Evolutionary conservation across 192 early-diverging fungal genomes (phyloP).

Genomic region (Mortierella antarctica): DNA sequence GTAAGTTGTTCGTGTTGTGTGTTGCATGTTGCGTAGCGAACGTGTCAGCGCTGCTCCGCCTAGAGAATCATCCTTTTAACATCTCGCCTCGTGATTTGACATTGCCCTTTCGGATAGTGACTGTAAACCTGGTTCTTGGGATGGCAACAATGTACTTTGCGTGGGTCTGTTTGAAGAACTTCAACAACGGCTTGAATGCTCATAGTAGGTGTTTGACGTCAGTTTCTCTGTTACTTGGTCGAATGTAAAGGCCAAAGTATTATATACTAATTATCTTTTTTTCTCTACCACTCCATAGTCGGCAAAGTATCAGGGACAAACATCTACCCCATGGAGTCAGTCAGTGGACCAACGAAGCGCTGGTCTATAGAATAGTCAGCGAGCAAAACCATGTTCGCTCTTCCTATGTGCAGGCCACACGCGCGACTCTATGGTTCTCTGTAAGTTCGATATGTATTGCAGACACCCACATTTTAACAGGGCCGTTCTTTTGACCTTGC

Average conservation of each 20-base stretch:
- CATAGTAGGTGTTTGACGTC: slow-evolving; percentile 60
- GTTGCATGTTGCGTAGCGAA: neutral
- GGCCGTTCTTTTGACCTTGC: too few species aligned
- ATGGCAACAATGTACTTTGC: slow-evolving; percentile 53
- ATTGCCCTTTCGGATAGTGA: slow-evolving; percentile 43
- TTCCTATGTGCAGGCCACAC: too few species aligned
- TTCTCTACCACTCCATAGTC: slow-evolving; percentile 8
- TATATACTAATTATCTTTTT: neutral
- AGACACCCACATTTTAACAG: too few species aligned
- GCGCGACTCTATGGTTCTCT: too few species aligned
- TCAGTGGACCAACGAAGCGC: slow-evolving; percentile 31
- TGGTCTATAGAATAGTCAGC: slow-evolving; percentile 46
- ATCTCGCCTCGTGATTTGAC: neutral
- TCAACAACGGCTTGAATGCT: slow-evolving; percentile 76
- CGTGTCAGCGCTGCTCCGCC: neutral
- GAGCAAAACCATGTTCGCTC: neutral
- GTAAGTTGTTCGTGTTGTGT: slow-evolving; percentile 44
- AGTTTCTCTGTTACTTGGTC: neutral
- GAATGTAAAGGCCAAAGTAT: neutral
- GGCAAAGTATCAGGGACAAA: slow-evolving; percentile 52
- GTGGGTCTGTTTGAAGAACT: slow-evolving; percentile 72
- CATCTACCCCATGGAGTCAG: slow-evolving; percentile 52
- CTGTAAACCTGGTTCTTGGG: slow-evolving; percentile 59
- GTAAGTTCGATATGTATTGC: too few species aligned
- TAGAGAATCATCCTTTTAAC: neutral